These are phyloP conservation scores for Begonia loranthoides DNA, from an alignment of 306 rosid species.

Conservation along the genomic window DNA sequence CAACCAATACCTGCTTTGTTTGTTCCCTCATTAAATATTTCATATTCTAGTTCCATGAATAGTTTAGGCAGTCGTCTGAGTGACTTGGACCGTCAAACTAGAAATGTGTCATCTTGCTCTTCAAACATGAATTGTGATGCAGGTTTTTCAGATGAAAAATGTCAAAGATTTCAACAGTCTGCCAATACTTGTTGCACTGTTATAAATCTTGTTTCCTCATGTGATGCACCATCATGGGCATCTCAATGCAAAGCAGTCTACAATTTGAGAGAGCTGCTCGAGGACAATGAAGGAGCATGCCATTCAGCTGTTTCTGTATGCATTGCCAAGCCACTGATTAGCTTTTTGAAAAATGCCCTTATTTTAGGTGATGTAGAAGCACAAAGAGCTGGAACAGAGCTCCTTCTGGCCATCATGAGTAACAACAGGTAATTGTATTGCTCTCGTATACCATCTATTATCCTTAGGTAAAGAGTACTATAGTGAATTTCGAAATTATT, in stretches of 20 bases:
- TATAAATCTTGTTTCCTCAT: slow-evolving; percentile 2
- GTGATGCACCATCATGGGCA: slow-evolving; percentile 16
- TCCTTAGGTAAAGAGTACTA: too few species aligned
- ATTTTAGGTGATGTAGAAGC: slow-evolving; percentile 9
- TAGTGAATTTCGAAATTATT: too few species aligned
- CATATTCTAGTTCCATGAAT: slow-evolving; percentile 8
- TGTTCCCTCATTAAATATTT: not conserved
- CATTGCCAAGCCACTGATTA: slow-evolving; percentile 6
- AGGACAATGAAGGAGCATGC: not conserved
- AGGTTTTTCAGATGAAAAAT: not conserved
- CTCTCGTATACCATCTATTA: too few species aligned
- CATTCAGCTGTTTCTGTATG: not conserved
- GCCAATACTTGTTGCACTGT: not conserved
- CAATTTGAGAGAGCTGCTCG: slow-evolving; percentile 5
- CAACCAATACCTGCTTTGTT: not conserved
- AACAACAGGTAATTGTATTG: slow-evolving; percentile 10
- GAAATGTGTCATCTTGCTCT: slow-evolving; percentile 15
- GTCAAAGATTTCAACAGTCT: not conserved
- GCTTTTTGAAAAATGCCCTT: slow-evolving; percentile 13
- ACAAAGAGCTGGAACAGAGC: slow-evolving; percentile 15
- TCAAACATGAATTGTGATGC: slow-evolving; percentile 3
- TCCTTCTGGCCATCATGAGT: slow-evolving; percentile 11
- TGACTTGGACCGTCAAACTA: slow-evolving; percentile 4
- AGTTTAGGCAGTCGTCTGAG: slow-evolving; percentile 13
- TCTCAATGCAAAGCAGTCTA: slow-evolving; percentile 17